A percentile compares a stretch with the other conserved stretches of the same genome.
Conservation (phyloP, 2,329 filamentous ascomycete genomes). For the Phoma herbarum region DNA sequence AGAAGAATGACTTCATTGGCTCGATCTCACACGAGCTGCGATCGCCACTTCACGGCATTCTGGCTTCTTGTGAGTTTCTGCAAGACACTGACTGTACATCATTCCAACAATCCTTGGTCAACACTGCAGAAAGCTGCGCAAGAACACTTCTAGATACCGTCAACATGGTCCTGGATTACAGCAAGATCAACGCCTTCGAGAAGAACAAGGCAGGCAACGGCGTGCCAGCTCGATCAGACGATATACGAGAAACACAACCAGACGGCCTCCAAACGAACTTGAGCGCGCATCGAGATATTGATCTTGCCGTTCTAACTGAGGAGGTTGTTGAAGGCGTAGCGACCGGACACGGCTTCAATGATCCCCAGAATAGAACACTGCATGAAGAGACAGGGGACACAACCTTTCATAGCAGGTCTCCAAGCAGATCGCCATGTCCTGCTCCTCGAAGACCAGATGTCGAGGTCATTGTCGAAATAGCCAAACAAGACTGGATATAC, state of each 20-base stretch:
- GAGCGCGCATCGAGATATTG: slow-evolving; percentile 48
- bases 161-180: slow-evolving; percentile 35
- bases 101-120: slow-evolving; percentile 54
- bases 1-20: slow-evolving; percentile 61
- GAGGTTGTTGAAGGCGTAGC: slow-evolving; percentile 63
- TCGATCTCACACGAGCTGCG: slow-evolving; percentile 62
- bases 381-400: slow-evolving; percentile 1
- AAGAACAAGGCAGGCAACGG: slow-evolving; percentile 44
- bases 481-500: slow-evolving; percentile 49
- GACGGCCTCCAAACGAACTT: slow-evolving; percentile 36
- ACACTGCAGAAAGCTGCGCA: slow-evolving; percentile 59
- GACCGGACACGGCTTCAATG: slow-evolving; percentile 55
- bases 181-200: slow-evolving; percentile 29
- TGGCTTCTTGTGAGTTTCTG: slow-evolving; percentile 58
- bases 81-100: slow-evolving; percentile 51
- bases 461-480: slow-evolving; percentile 57
- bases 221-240: not conserved
- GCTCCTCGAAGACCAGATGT: slow-evolving; percentile 37
- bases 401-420: not conserved
- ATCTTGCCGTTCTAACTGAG: slow-evolving; percentile 59
- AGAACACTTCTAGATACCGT: slow-evolving; percentile 58
- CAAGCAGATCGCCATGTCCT: not conserved
- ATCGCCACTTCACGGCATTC: slow-evolving; percentile 49
- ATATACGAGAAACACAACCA: not conserved
- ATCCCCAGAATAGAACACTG: slow-evolving; percentile 23